These are phyloP conservation scores for Aspergillus sp. DNA, from an alignment of 2,329 filamentous ascomycete species.

Conservation along the genomic window DNA sequence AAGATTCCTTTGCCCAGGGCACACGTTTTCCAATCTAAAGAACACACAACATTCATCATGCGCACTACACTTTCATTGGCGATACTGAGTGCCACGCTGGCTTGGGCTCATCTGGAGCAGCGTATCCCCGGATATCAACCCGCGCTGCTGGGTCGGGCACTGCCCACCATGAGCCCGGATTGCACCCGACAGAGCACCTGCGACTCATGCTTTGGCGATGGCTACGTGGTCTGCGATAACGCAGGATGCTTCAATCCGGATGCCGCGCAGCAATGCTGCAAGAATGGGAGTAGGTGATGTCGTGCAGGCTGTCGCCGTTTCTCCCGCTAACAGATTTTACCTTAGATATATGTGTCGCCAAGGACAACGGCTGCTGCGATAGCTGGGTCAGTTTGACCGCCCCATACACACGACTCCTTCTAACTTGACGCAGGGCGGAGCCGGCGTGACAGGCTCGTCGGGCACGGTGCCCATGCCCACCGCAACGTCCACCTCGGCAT, in stretches of 20 bases:
- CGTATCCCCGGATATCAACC: background rate
- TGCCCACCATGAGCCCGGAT: background rate
- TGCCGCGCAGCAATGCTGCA: conserved; percentile 8
- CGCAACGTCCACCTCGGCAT: background rate
- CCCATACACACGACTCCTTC: background rate
- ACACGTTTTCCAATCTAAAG: too few species aligned
- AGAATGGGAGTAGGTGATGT: conserved; percentile 3
- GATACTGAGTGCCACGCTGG: background rate
- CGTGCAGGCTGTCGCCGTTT: background rate
- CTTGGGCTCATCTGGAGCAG: background rate
- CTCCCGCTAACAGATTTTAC: background rate
- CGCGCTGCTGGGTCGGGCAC: background rate
- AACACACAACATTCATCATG: background rate
- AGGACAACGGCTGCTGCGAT: background rate
- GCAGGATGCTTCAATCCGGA: conserved; percentile 10
- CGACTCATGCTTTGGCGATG: conserved; percentile 5
- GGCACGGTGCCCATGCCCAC: background rate
- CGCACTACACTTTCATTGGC: background rate
- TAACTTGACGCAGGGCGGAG: background rate
- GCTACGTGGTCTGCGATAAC: conserved; percentile 9
- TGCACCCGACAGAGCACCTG: conserved; percentile 6
- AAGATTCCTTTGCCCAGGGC: too few species aligned
- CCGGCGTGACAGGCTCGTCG: background rate
- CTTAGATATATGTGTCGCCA: background rate
- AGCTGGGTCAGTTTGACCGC: background rate